These are phyloP conservation scores for Rhodotorula babjevae DNA, from an alignment of 768 basidiomycete species.

Conservation along the genomic window DNA sequence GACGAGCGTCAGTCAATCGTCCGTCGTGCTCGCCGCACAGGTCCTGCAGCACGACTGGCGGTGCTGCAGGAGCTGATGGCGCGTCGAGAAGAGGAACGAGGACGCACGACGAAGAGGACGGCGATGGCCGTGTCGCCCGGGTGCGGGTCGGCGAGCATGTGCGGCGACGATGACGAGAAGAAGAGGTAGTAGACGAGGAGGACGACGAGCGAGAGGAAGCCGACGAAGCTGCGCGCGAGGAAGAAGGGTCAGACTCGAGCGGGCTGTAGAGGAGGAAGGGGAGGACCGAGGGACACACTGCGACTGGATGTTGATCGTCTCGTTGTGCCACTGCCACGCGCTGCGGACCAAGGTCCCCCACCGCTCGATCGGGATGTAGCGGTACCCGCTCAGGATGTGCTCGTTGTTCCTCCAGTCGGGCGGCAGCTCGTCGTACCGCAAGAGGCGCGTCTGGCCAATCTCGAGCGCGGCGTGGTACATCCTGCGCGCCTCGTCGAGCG, in stretches of 20 bases:
- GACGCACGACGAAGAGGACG: constrained; percentile 26
- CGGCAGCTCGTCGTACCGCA: constrained; percentile 44
- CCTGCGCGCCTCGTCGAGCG: constrained; percentile 25
- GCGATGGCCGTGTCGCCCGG: constrained; percentile 41
- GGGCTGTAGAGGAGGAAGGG: neutral
- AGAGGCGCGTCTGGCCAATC: constrained; percentile 37
- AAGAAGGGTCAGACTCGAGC: neutral
- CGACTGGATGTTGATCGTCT: constrained; percentile 40
- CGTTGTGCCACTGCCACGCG: constrained; percentile 43
- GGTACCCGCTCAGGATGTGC: constrained; percentile 40
- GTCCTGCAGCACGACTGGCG: too few species aligned
- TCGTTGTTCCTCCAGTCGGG: constrained; percentile 44
- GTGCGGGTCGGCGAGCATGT: constrained; percentile 21
- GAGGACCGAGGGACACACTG: constrained; percentile 11
- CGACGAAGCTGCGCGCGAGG: constrained; percentile 21
- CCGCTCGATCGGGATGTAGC: constrained; percentile 43
- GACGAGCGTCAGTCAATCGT: too few species aligned
- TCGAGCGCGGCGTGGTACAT: constrained; percentile 37
- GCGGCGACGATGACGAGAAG: constrained; percentile 26
- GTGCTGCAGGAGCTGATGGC: neutral
- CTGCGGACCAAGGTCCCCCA: constrained; percentile 36
- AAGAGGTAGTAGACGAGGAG: constrained; percentile 36
- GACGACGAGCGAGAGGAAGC: constrained; percentile 34
- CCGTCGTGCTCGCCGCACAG: too few species aligned
- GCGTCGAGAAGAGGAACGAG: neutral